Evolutionary conservation across 2,329 filamentous ascomycete species (phyloP), one percentile per base, ranked within the genome.

Genomic region (Trichoderma simmonsii): DNA sequence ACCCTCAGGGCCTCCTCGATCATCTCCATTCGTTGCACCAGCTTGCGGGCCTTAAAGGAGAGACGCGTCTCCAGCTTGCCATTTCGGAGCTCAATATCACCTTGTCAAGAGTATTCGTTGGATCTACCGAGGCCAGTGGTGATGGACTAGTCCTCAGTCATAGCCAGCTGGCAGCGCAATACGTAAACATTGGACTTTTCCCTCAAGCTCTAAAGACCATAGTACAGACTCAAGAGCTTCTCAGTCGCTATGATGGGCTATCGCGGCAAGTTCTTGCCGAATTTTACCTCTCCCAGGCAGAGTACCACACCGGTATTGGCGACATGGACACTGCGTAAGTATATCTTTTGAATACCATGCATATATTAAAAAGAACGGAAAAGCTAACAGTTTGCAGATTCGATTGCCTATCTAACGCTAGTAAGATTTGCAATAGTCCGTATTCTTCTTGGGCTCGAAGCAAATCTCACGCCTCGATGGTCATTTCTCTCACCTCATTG

Each of bases 251-350:
- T n/a, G 78, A 82, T n/a, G 77, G 77, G 0, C 73, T 79, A 3
- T 81, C 83, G 3, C 79, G 79, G 14, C 82, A 85, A 21, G 80
- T 83, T 6, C 74, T 85, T 24, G 85, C 84, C 11, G 81, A 81
- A 18, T 92, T 92, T 79, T 88, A 94, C 74, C 82, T 97, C 7
- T 89, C 90, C 0, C 90, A 91, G 73, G 90, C 92, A 0, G 93
- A 97, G 79, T 94, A 94, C 79, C 85, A 91, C 32, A 83, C 95
- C 21, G 87, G 88, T 1, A 87, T 91, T 14, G 92, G 91, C 11
- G 89, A 90, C 64, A 82, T 88, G 18, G 86, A 90, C 11, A 90
- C 92, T 80, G 91, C 88, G 79, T 85, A 78, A 77, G 81, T 81
- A 54, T 32, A 28, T 62, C 14, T 32, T 32, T 15, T 39, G 2